Conservation (phyloP, 768 basidiomycete genomes). For the Coprinopsis marcescibilis region DNA sequence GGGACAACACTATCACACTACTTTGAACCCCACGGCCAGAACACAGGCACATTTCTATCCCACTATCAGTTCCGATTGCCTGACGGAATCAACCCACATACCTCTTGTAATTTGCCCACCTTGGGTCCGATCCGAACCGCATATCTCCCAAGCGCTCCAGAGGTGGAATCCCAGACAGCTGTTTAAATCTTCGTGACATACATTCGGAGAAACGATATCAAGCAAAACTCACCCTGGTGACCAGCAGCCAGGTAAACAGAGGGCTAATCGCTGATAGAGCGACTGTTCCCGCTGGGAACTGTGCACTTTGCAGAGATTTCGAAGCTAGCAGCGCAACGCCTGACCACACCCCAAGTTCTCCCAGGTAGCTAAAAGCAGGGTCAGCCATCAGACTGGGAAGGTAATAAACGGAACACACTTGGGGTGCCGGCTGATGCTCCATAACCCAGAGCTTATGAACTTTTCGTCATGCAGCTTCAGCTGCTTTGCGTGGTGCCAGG, state of each 20-base stretch:
- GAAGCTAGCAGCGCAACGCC: constrained; percentile 59
- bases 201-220: not conserved
- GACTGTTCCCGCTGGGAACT: constrained; percentile 40
- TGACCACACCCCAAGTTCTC: constrained; percentile 65
- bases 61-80: not conserved
- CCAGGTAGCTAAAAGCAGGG: constrained; percentile 48
- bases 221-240: constrained; percentile 39
- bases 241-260: constrained; percentile 56
- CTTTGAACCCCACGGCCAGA: constrained; percentile 40
- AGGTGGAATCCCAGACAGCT: constrained; percentile 67
- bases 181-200: not conserved
- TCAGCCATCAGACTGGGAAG: not conserved
- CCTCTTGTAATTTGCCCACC: constrained; percentile 58
- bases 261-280: constrained; percentile 51
- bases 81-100: constrained; percentile 17
- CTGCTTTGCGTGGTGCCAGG: constrained; percentile 55
- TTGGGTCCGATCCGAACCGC: constrained; percentile 47
- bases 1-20: constrained; percentile 4
- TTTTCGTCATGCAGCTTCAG: constrained; percentile 62
- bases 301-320: constrained; percentile 37
- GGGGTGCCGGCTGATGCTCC: constrained; percentile 64
- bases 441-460: constrained; percentile 65
- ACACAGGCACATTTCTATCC: constrained; percentile 30
- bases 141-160: constrained; percentile 55
- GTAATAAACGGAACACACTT: constrained; percentile 41